Conservation (phyloP, 305 asterid genomes). For the Lippia alba region DNA sequence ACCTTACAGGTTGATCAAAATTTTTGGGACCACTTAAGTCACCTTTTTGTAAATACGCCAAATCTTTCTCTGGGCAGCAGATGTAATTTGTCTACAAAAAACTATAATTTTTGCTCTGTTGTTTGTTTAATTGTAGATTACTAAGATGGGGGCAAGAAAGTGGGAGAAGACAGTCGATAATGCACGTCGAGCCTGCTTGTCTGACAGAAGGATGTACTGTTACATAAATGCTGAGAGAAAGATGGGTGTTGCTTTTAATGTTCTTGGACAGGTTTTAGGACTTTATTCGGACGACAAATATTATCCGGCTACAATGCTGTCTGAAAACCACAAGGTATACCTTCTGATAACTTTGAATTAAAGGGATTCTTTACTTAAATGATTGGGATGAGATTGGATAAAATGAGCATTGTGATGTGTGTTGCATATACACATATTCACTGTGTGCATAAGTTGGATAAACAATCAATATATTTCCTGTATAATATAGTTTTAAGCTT, state of each 20-base stretch:
- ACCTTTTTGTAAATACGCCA: too few species aligned
- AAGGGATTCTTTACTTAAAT: too few species aligned
- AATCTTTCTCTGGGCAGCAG: not conserved
- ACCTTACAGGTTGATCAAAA: too few species aligned
- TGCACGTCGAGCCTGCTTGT: conserved; percentile 43
- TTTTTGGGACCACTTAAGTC: too few species aligned
- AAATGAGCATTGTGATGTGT: too few species aligned
- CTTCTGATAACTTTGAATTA: too few species aligned
- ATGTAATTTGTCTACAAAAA: not conserved
- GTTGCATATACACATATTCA: too few species aligned
- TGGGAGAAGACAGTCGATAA: conserved; percentile 46
- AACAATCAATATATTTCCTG: too few species aligned
- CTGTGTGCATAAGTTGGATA: too few species aligned
- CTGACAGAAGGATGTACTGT: conserved; percentile 37
- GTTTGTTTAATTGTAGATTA: conserved; percentile 34
- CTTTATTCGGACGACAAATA: conserved; percentile 22
- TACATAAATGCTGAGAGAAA: conserved; percentile 36
- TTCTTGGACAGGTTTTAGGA: conserved; percentile 42
- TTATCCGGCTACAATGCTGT: conserved; percentile 15
- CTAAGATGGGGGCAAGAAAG: conserved; percentile 33
- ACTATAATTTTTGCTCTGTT: not conserved
- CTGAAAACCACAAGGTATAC: conserved; percentile 23
- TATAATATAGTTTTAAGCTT: not conserved
- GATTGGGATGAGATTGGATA: conserved; percentile 23
- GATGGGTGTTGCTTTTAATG: conserved; percentile 42